phyloP scores from a whole-genome alignment of 202 grass and related monocot species.

The Musa balbisiana region DNA sequence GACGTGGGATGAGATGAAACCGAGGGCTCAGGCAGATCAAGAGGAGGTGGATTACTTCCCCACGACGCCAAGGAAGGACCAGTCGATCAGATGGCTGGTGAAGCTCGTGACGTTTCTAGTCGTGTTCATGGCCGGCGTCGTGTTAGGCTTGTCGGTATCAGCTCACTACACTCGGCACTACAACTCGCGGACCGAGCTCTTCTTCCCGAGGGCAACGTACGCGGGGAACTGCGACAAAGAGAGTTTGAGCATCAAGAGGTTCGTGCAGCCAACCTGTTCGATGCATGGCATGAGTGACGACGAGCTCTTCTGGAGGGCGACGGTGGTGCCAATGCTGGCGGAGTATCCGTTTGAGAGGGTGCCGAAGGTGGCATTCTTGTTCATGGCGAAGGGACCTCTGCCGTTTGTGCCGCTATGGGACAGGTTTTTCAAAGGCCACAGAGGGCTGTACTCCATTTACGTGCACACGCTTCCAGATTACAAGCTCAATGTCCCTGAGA shows the following conservation, averaged over 20 bases:
- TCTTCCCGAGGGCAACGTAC: slow-evolving; percentile 26
- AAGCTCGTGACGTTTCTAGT: slow-evolving; percentile 30
- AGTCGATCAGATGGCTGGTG: background rate
- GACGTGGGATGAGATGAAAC: slow-evolving; percentile 27
- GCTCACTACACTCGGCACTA: slow-evolving; percentile 30
- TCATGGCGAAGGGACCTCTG: slow-evolving; percentile 49
- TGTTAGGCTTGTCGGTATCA: slow-evolving; percentile 42
- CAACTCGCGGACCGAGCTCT: slow-evolving; percentile 10
- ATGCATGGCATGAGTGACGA: slow-evolving; percentile 77
- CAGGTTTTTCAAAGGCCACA: slow-evolving; percentile 70
- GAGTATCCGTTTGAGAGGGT: slow-evolving; percentile 56
- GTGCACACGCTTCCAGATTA: slow-evolving; percentile 55
- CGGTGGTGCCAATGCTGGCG: slow-evolving; percentile 44
- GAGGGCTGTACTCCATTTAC: slow-evolving; percentile 58
- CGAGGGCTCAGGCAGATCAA: slow-evolving; percentile 7
- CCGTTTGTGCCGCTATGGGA: slow-evolving; percentile 75
- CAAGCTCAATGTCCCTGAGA: slow-evolving; percentile 46
- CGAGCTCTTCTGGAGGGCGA: slow-evolving; percentile 85
- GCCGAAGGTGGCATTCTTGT: slow-evolving; percentile 88
- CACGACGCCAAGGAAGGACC: background rate
- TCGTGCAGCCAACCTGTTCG: slow-evolving; percentile 50
- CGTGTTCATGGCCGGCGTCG: slow-evolving; percentile 49
- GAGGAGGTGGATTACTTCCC: slow-evolving; percentile 34
- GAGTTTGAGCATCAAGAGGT: slow-evolving; percentile 32
- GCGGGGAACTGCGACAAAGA: background rate